Evolutionary conservation across 176 grass and related monocot genomes (phyloP).

Genomic region (Aegilops tauschii): DNA sequence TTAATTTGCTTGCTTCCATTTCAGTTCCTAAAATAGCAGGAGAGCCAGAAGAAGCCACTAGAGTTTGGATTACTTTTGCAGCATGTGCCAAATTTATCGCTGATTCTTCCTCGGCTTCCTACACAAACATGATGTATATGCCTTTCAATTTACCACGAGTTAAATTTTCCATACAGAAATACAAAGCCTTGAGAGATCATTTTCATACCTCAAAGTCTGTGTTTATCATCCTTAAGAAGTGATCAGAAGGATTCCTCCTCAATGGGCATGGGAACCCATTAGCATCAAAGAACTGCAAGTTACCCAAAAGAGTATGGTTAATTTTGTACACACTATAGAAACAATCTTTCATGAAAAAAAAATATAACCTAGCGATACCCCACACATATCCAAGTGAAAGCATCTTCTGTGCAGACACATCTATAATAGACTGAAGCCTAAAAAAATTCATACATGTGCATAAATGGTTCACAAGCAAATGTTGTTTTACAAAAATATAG

Average conservation of each 20-base stretch:
- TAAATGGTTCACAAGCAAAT: background rate
- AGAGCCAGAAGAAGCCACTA: background rate
- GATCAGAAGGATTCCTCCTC: constrained; percentile 59
- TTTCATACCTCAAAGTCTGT: constrained; percentile 57
- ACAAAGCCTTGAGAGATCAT: background rate
- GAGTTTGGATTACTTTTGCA: constrained; percentile 21
- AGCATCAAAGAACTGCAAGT: constrained; percentile 54
- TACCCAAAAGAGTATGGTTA: background rate
- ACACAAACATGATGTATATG: background rate
- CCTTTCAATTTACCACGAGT: background rate
- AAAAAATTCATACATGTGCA: background rate
- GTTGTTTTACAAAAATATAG: background rate
- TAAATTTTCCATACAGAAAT: background rate
- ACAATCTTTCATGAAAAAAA: background rate
- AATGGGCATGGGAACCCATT: constrained; percentile 61
- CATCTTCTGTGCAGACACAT: background rate
- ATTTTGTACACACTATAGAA: background rate
- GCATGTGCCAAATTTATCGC: background rate
- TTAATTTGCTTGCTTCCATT: background rate
- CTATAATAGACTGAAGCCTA: background rate
- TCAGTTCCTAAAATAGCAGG: background rate
- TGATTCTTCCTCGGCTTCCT: constrained; percentile 19
- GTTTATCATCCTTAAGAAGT: constrained; percentile 62
- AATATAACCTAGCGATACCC: background rate
- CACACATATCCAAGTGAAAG: background rate